These are phyloP conservation scores for Agapanthus africanus DNA, from an alignment of 106 monocot species.

Conservation along the genomic window DNA sequence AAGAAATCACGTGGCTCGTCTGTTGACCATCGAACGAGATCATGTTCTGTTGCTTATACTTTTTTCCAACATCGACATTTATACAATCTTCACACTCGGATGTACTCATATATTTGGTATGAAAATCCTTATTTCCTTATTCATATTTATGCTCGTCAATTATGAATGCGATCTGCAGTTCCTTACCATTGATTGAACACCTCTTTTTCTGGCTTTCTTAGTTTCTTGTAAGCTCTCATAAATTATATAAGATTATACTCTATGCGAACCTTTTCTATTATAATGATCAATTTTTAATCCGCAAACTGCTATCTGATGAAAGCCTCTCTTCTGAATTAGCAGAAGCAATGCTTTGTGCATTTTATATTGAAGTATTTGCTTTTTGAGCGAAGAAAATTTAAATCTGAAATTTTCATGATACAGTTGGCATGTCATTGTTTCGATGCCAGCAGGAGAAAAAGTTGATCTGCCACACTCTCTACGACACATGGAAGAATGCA, in stretches of 20 bases:
- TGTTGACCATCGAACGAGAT: no score
- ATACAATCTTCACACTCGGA: no score
- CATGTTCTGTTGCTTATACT: no score
- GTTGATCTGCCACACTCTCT: slow-evolving; percentile 54
- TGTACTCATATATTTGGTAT: neutral
- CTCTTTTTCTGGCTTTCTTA: neutral
- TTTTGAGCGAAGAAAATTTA: neutral
- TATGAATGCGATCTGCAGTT: neutral
- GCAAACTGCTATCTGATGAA: neutral
- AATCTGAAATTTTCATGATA: slow-evolving; percentile 22
- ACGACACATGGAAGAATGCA: slow-evolving; percentile 18
- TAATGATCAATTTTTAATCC: neutral
- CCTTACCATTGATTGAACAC: neutral
- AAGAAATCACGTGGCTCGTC: no score
- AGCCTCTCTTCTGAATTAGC: neutral
- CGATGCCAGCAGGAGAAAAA: slow-evolving; percentile 47
- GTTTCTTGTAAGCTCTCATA: neutral
- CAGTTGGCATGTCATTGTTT: slow-evolving; percentile 62
- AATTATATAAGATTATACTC: neutral
- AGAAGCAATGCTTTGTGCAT: neutral
- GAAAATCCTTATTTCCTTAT: neutral
- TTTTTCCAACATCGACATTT: neutral
- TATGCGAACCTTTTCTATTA: neutral
- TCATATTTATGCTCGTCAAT: no score
- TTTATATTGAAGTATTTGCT: neutral